Evolutionary conservation across 1,284 basidiomycete species (phyloP).

Genomic region (Pholiota adiposa): DNA sequence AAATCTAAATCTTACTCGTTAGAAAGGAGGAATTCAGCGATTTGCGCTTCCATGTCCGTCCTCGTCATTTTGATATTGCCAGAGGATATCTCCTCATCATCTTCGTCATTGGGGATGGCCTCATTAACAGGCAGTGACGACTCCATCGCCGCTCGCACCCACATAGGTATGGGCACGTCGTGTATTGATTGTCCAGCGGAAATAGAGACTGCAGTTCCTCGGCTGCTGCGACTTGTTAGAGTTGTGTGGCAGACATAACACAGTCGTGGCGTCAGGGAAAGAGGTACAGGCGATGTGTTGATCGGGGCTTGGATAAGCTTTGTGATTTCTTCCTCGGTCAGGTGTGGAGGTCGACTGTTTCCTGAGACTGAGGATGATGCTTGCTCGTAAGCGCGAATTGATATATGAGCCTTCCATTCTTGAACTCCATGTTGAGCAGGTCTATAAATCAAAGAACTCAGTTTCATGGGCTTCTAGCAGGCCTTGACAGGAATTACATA

Average conservation of each 20-base stretch:
- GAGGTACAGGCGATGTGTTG: slow-evolving; percentile 1
- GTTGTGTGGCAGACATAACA: slow-evolving; percentile 81
- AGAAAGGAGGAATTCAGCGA: slow-evolving; percentile 25
- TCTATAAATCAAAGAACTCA: slow-evolving; percentile 38
- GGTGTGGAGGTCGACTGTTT: slow-evolving; percentile 27
- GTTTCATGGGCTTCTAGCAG: not conserved
- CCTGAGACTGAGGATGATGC: slow-evolving; percentile 22
- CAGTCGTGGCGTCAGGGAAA: slow-evolving; percentile 52
- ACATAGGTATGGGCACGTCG: slow-evolving; percentile 37
- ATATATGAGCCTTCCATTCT: slow-evolving; percentile 76
- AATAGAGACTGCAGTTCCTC: slow-evolving; percentile 29
- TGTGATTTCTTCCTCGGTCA: slow-evolving; percentile 23
- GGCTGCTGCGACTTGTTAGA: slow-evolving; percentile 65
- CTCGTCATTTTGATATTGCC: slow-evolving; percentile 15
- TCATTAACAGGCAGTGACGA: not conserved
- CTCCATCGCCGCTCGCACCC: slow-evolving; percentile 33
- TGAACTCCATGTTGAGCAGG: slow-evolving; percentile 71
- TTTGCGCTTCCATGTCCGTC: slow-evolving; percentile 22
- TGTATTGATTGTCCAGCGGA: slow-evolving; percentile 10
- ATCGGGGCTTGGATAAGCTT: slow-evolving; percentile 18
- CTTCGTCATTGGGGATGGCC: not conserved
- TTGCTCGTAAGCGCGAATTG: slow-evolving; percentile 60
- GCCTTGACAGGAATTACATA: slow-evolving; percentile 36
- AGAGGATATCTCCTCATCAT: slow-evolving; percentile 2
- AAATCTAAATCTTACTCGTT: slow-evolving; percentile 15